Percentiles rank a stretch among this genome's conserved stretches.
Conservation (phyloP, 148 eudicot species). For the Rhododendron williamsianum region DNA sequence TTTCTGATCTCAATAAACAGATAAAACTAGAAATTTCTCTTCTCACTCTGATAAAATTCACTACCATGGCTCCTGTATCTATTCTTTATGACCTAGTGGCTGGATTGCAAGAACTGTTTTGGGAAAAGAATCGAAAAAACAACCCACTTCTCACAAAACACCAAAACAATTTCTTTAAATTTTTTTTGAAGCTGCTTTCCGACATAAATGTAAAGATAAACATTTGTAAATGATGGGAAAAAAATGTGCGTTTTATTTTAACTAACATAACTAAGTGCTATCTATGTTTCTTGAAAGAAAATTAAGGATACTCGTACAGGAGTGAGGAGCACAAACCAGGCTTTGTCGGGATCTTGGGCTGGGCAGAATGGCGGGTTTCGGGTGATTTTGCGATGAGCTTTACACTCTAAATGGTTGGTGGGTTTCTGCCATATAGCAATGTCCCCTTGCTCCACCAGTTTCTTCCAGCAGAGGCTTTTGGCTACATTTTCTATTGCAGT, state of each 20-base stretch:
- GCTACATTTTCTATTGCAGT: constrained; percentile 58
- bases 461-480: constrained; percentile 72
- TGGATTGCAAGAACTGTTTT: neutral
- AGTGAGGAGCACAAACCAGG: constrained; percentile 46
- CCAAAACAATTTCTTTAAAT: neutral
- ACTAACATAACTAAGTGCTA: neutral
- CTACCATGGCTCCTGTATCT: neutral
- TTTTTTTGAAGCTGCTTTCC: neutral
- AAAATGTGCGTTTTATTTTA: neutral
- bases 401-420: constrained; percentile 56
- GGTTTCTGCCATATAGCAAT: constrained; percentile 86
- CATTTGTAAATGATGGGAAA: neutral
- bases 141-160: neutral
- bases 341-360: constrained; percentile 54
- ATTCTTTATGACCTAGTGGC: neutral
- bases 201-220: neutral
- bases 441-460: constrained; percentile 51
- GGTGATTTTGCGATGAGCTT: constrained; percentile 20
- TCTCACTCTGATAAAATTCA: neutral
- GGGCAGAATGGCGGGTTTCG: constrained; percentile 48
- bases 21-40: neutral
- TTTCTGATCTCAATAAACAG: neutral
- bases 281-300: neutral
- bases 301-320: neutral
- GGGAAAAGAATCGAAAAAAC: neutral